phyloP scores from a whole-genome alignment of 176 grass and related monocot species.

The Raddia guianensis region DNA sequence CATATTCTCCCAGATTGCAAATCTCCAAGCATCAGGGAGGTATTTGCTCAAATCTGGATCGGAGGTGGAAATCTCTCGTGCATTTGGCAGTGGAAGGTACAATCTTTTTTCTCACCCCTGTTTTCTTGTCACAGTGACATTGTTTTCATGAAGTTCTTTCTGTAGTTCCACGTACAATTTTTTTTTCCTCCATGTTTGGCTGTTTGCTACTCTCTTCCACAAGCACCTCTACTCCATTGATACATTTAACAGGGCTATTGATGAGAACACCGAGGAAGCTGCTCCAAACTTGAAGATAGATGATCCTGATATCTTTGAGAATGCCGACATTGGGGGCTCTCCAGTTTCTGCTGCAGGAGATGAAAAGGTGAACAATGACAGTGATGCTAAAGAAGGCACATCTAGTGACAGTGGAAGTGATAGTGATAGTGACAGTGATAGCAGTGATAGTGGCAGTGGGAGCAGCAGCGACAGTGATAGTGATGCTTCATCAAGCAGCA shows the following conservation, averaged over 20 bases:
- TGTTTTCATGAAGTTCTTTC: conserved; percentile 22
- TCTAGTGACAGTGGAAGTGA: conserved; percentile 90
- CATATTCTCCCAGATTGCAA: conserved; percentile 74
- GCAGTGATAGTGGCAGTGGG: conserved; percentile 76
- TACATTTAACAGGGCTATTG: conserved; percentile 43
- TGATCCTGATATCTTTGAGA: conserved; percentile 62
- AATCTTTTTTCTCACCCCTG: conserved; percentile 6
- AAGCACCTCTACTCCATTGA: conserved; percentile 42
- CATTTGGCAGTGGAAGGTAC: conserved; percentile 68
- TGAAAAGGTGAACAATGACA: conserved; percentile 55
- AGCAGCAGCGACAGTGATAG: conserved; percentile 96
- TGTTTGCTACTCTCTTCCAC: conserved; percentile 51
- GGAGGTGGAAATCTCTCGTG: conserved; percentile 57
- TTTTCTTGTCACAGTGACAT: neutral
- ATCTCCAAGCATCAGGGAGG: conserved; percentile 71
- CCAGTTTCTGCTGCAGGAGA: conserved; percentile 48
- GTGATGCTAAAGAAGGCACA: conserved; percentile 66
- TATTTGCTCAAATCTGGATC: conserved; percentile 85
- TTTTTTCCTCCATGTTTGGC: conserved; percentile 37
- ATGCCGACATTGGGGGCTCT: conserved; percentile 56
- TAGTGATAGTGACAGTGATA: conserved; percentile 86
- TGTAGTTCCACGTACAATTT: neutral
- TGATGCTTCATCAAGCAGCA: conserved; percentile 84
- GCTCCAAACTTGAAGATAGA: conserved; percentile 57
- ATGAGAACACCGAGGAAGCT: conserved; percentile 59